phyloP scores from a whole-genome alignment of 2,329 filamentous ascomycete genomes.

The Chrysosporium queenslandicum region DNA sequence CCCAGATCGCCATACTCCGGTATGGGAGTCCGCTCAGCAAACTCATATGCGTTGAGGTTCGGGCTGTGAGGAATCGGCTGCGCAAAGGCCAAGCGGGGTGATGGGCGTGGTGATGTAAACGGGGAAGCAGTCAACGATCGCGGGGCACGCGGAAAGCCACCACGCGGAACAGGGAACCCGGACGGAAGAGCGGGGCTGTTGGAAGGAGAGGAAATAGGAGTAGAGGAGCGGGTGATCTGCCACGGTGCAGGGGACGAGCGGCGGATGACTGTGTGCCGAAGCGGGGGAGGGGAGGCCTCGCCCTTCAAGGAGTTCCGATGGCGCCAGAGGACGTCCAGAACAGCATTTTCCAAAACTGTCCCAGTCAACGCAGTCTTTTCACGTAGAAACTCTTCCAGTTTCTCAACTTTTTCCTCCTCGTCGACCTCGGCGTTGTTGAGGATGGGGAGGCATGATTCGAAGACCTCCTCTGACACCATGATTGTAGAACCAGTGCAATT shows the following conservation, averaged over 20 bases:
- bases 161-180: constrained; percentile 62
- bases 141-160: constrained; percentile 64
- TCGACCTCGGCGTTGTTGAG: constrained; percentile 72
- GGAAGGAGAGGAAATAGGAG: constrained; percentile 74
- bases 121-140: constrained; percentile 72
- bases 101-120: constrained; percentile 87
- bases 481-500: constrained; percentile 23
- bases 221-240: constrained; percentile 65
- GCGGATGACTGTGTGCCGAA: constrained; percentile 80
- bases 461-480: constrained; percentile 90
- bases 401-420: constrained; percentile 92
- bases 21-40: constrained; percentile 70
- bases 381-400: constrained; percentile 73
- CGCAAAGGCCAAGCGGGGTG: constrained; percentile 78
- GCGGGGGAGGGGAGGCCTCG: constrained; percentile 70
- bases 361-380: constrained; percentile 67
- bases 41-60: constrained; percentile 88
- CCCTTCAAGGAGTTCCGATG: constrained; percentile 34
- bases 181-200: constrained; percentile 71
- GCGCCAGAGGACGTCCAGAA: constrained; percentile 78
- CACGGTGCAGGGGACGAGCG: constrained; percentile 87
- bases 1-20: constrained; percentile 86
- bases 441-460: constrained; percentile 81
- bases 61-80: constrained; percentile 94
- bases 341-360: constrained; percentile 71